These are phyloP conservation scores for Volvariella surrecta DNA, from an alignment of 1,284 basidiomycete species.

Conservation along the genomic window DNA sequence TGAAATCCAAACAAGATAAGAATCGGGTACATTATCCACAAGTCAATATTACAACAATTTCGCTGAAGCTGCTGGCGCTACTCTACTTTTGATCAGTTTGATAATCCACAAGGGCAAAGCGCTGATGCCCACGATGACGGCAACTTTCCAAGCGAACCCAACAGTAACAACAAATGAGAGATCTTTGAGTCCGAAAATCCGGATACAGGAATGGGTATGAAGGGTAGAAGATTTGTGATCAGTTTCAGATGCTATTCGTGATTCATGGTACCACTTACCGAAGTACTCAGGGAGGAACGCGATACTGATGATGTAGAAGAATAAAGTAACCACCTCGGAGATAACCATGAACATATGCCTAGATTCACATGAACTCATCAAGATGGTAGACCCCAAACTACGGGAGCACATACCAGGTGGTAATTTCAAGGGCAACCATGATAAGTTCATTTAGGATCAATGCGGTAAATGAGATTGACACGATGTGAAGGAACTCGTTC, in stretches of 20 bases:
- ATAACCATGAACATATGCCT: slow-evolving; percentile 97
- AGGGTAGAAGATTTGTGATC: not conserved
- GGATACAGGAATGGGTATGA: not conserved
- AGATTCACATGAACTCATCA: not conserved
- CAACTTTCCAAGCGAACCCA: slow-evolving; percentile 93
- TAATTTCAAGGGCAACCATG: slow-evolving; percentile 98
- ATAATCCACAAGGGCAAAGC: slow-evolving; percentile 88
- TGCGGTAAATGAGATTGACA: slow-evolving; percentile 96
- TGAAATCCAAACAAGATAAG: too few relatives aligned
- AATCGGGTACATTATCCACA: too few relatives aligned
- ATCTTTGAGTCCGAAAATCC: slow-evolving; percentile 40
- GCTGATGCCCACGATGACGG: slow-evolving; percentile 90
- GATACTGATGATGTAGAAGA: slow-evolving; percentile 89
- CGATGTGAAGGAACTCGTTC: slow-evolving; percentile 96
- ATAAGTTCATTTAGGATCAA: slow-evolving; percentile 96
- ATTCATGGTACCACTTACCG: slow-evolving; percentile 44
- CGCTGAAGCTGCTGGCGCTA: slow-evolving; percentile 92
- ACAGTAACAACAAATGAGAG: slow-evolving; percentile 85
- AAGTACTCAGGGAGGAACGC: slow-evolving; percentile 96
- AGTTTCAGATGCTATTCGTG: not conserved
- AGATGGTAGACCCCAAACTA: not conserved
- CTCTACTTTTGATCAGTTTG: slow-evolving; percentile 78
- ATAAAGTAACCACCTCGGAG: slow-evolving; percentile 83
- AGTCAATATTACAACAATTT: slow-evolving; percentile 79
- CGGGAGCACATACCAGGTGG: slow-evolving; percentile 76